Percentiles rank a stretch among this genome's conserved stretches.
Evolutionary conservation across 202 grass and related monocot species (phyloP).

Genomic region (Digitaria exilis): DNA sequence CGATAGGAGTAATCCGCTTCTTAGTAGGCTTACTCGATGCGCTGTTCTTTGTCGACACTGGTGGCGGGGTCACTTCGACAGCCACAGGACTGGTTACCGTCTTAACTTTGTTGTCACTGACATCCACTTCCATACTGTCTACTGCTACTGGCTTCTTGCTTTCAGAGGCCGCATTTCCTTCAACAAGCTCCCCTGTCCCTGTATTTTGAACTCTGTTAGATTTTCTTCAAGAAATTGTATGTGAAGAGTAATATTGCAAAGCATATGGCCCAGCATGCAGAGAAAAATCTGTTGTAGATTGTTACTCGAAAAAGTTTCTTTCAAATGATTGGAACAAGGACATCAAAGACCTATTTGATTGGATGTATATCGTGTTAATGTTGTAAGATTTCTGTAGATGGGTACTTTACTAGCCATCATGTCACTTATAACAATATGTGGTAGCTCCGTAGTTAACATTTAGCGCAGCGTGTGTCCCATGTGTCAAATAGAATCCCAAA

Average conservation of each 20-base stretch:
- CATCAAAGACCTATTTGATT: neutral
- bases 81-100: constrained; percentile 37
- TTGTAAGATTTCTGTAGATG: neutral
- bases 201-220: constrained; percentile 25
- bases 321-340: neutral
- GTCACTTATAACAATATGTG: neutral
- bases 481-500: neutral
- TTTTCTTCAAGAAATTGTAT: constrained; percentile 8
- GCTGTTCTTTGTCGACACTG: constrained; percentile 28
- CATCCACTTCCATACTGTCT: constrained; percentile 63
- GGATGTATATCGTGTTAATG: neutral
- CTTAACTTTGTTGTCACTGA: constrained; percentile 38
- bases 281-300: neutral
- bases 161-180: constrained; percentile 40
- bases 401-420: neutral
- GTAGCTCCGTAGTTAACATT: neutral
- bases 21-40: constrained; percentile 62
- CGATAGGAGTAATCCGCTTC: constrained; percentile 77
- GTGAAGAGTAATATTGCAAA: neutral
- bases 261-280: neutral
- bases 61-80: constrained; percentile 29
- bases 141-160: constrained; percentile 19
- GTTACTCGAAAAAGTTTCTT: neutral
- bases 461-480: neutral
- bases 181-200: constrained; percentile 50